These are phyloP conservation scores for Paramecium sonneborni DNA, from an alignment of 73 alveolate species.

Conservation along the genomic window DNA sequence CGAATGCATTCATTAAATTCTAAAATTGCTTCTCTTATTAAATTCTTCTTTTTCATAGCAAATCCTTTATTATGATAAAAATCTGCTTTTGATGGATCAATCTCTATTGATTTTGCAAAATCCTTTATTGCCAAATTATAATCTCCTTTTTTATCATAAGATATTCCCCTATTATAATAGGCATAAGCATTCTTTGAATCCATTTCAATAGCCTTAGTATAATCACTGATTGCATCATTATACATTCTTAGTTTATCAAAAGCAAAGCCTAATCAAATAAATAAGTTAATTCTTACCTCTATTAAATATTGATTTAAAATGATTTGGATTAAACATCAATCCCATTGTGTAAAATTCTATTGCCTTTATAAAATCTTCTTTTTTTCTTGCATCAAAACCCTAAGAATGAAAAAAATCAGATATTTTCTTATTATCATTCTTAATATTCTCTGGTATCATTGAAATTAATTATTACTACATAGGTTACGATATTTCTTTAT, in stretches of 20 bases:
- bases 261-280: constrained; percentile 80
- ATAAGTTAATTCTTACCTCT: constrained; percentile 68
- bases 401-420: constrained; percentile 78
- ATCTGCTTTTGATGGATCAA: constrained; percentile 97
- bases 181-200: constrained; percentile 97
- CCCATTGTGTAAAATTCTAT: constrained; percentile 79
- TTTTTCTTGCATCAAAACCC: constrained; percentile 84
- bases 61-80: constrained; percentile 97
- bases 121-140: constrained; percentile 91
- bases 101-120: constrained; percentile 91
- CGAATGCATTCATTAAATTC: constrained; percentile 92
- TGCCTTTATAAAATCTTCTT: constrained; percentile 80
- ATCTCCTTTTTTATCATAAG: constrained; percentile 95
- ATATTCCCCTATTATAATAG: constrained; percentile 96
- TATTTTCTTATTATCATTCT: constrained; percentile 63
- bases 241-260: constrained; percentile 94
- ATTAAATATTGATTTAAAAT: constrained; percentile 86
- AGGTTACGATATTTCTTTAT: constrained; percentile 13
- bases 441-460: constrained; percentile 18
- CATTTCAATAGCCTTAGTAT: constrained; percentile 90
- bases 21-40: constrained; percentile 86
- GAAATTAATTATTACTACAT: background rate
- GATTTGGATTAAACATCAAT: constrained; percentile 79
- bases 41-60: constrained; percentile 93
- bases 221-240: constrained; percentile 93